Evolutionary conservation across 2,329 filamentous ascomycete species (phyloP), one percentile per base, ranked within the genome.

Genomic region (Phaeoacremonium minimum): DNA sequence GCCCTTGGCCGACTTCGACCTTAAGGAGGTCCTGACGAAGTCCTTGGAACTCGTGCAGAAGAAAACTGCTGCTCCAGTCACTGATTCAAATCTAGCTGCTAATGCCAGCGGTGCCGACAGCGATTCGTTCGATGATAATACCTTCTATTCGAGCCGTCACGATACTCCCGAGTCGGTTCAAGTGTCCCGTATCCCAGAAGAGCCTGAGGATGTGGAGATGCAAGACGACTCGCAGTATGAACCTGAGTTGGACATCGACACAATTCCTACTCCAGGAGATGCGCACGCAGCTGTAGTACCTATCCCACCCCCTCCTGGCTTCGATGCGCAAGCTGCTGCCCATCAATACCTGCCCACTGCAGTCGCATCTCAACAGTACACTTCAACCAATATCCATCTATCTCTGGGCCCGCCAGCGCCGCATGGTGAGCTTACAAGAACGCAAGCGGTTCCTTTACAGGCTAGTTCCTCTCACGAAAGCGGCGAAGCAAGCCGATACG

Each of bases 81-180:
- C 70, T 70, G 75, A 77, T 66, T 69, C 70, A 49, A 71, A 62
- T 48, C 51, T 62, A 60, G 63, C 57, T 63, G 62, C 67, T 70
- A 73, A 82, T 61, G 71, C 70, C 53, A 79, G 80, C 58, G 36
- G 39, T 32, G 73, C 65, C 47, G 64, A 76, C 55, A 85, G 74
- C 73, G 87, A 91, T 60, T 93, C 87, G 22, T 87, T 89, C 66
- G 89, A 96, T 64, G 85, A 94, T 58, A 89, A 94, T 56, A 93
- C 89, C 28, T 95, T 95, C 63, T 96, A 97, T 70, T 96, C 91
- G 48, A 96, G 90, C 64, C 87, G 85, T 66, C 83, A 90, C 69
- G 86, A 90, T 58, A 95, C 89, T 46, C 77, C 77, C 42, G 71
- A 77, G 38, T 72, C 69, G 18, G 66, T 64, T 33, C 63, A 66